Evolutionary conservation across 2,329 filamentous ascomycete species (phyloP), one percentile per base, ranked within the genome.

Genomic region (Curvularia eragrostidis): DNA sequence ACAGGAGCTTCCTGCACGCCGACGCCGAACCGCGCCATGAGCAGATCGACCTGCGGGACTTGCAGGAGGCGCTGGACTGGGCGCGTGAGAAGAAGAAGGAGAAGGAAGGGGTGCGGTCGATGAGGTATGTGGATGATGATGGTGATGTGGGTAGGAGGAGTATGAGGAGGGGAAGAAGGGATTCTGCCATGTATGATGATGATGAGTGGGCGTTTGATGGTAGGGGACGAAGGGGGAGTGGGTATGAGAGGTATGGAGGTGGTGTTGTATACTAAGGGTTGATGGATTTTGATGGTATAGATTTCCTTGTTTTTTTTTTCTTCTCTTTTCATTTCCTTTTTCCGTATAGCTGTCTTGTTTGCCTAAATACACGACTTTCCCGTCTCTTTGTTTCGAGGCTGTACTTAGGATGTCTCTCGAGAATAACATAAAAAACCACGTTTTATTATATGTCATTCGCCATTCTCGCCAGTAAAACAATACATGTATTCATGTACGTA

Each of bases 141-240:
- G n/a, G n/a, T n/a, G n/a, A n/a, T n/a, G n/a, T n/a, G n/a, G n/a
- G n/a, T n/a, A n/a, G n/a, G n/a, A n/a, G n/a, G 18, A 3, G 23
- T 34, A 9, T 3, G 12, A 4, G 32, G 2, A 36, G 12, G 19
- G 26, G 38, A 1, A 57, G 50, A 12, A 53, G 57, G 19, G 38
- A 48, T 23, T 41, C 48, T 0, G 21, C 18, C 1, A 18, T 60
- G 15, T 57, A 44, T 28, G 36, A 49, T n/a, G 58, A 52, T 6
- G 57, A 59, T 48, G 58, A 60, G 50, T 60, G 58, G 58, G 38
- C 56, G 28, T 12, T 3, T 24, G 19, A 34, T 12, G 21, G 12
- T 23, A 30, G 5, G 15, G 41, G 39, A 9, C 18, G 28, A 39
- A n/a, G n/a, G n/a, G n/a, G 38, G 48, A 18, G 48, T 10, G n/a